Base-by-base conservation (phyloP, 176 grass and related monocot species). In the Aegilops bicornis region DNA sequence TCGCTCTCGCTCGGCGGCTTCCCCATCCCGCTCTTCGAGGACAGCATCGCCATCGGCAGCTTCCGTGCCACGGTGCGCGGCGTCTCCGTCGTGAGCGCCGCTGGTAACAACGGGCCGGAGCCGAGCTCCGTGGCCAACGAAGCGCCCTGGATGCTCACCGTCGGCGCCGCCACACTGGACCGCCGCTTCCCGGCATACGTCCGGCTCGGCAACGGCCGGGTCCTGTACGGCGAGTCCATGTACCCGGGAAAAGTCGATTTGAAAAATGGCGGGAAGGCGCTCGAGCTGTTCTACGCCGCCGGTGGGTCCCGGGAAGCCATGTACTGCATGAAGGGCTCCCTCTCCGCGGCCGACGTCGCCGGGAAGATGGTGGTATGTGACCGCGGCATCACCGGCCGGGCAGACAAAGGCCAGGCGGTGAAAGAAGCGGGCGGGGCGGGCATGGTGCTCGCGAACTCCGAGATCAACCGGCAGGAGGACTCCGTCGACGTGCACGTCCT, bases 201-300 rank as follows among this genome's bases (percentile, higher is more conserved):
- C 74, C 87, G 88, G 6, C 86, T 93, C 30, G 96, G 91, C 52
- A 87, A 92, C 65, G 91, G 91, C 2, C 72, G 69, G 25, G 56
- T 95, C 36, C 62, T 98, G 59, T 98, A 95, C 79, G 93, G 95
- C 31, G 96, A 98, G 74, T 98, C 96, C 77, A 94, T 98, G 96
- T 95, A 86, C 68, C 91, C 93, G 7, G 93, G 91, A 54, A 86
- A 87, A 74, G 71, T 66, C 33, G 83, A 84, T 90, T 92, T 86
- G 76, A 92, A 93, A 93, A 90, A 90, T 65, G 81, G 91, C 70
- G 89, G 85, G 89, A 93, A 92, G 83, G 77, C 72, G 48, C 78
- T 98, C 24, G 89, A 95, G 85, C 85, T 95, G 39, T 78, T 95
- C 35, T 95, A 95, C 24, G 89, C 83, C 64, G 42, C 43, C 27